Conservation (phyloP, 768 basidiomycete species). For the Boletus rubescentipes region DNA sequence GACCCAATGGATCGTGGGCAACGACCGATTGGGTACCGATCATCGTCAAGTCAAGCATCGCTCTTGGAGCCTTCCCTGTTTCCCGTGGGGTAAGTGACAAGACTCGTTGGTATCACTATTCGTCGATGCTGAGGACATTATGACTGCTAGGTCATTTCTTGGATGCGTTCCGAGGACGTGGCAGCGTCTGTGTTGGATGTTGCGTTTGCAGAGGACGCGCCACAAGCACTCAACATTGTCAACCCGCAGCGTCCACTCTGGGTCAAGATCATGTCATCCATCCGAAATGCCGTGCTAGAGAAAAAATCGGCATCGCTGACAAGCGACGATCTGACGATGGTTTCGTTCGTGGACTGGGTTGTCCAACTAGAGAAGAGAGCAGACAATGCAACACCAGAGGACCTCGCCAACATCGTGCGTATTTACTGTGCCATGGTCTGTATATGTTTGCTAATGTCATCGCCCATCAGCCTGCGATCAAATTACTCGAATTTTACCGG, state of each 20-base stretch:
- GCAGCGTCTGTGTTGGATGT: constrained; percentile 34
- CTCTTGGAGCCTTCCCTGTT: too few species aligned
- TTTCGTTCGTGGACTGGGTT: constrained; percentile 34
- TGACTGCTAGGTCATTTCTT: constrained; percentile 27
- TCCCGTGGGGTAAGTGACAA: constrained; percentile 33
- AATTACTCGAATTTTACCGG: constrained; percentile 32
- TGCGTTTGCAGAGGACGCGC: constrained; percentile 22
- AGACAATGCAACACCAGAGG: constrained; percentile 9
- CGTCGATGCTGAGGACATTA: neutral
- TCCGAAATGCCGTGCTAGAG: constrained; percentile 21
- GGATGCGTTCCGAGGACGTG: constrained; percentile 40
- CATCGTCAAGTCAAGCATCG: too few species aligned
- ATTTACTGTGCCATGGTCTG: too few species aligned
- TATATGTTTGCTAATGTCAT: too few species aligned
- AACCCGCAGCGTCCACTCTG: constrained; percentile 38
- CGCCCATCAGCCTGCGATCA: constrained; percentile 30
- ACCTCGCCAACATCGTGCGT: constrained; percentile 6
- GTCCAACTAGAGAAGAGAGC: constrained; percentile 25
- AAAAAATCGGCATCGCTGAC: constrained; percentile 4
- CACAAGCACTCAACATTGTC: constrained; percentile 35
- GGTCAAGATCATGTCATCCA: constrained; percentile 22
- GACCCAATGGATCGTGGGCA: constrained; percentile 36
- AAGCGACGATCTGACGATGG: constrained; percentile 15
- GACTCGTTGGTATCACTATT: too few species aligned
- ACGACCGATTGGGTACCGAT: too few species aligned